Conservation (phyloP, 306 rosid species). For the barrel medic (Medicago truncatula) region DNA sequence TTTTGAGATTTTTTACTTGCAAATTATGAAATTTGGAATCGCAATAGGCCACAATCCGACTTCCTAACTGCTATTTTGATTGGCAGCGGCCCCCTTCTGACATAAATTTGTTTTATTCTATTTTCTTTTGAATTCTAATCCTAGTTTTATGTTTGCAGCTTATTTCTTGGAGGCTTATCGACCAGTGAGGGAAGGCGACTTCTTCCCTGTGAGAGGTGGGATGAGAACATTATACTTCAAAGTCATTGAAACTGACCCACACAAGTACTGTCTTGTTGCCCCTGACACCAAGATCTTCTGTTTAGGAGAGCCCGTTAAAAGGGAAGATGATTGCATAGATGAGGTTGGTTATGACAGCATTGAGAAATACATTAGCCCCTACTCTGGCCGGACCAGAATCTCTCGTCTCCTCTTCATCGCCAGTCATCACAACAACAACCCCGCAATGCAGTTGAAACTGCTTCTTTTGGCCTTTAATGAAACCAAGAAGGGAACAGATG, state of each 20-base stretch:
- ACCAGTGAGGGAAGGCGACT: slow-evolving; percentile 91
- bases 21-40: background rate
- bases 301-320: slow-evolving; percentile 88
- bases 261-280: slow-evolving; percentile 95
- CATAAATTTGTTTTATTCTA: background rate
- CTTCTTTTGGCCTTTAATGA: too few species aligned
- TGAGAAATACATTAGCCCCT: slow-evolving; percentile 4
- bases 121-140: slow-evolving; percentile 18
- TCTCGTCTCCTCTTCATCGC: too few species aligned
- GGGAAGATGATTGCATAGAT: slow-evolving; percentile 92
- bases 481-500: too few species aligned
- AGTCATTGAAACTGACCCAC: slow-evolving; percentile 92
- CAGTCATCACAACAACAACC: too few species aligned
- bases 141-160: slow-evolving; percentile 58
- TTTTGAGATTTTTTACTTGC: background rate
- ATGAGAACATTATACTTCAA: slow-evolving; percentile 96
- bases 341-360: slow-evolving; percentile 99
- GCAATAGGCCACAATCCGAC: background rate
- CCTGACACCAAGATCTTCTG: slow-evolving; percentile 98
- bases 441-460: too few species aligned
- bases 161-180: slow-evolving; percentile 94
- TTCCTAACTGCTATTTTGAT: background rate
- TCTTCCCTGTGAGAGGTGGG: slow-evolving; percentile 96
- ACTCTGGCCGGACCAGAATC: too few species aligned
- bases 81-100: background rate